Conservation (phyloP, 2,329 filamentous ascomycete genomes). For the Aureobasidium sp. region DNA sequence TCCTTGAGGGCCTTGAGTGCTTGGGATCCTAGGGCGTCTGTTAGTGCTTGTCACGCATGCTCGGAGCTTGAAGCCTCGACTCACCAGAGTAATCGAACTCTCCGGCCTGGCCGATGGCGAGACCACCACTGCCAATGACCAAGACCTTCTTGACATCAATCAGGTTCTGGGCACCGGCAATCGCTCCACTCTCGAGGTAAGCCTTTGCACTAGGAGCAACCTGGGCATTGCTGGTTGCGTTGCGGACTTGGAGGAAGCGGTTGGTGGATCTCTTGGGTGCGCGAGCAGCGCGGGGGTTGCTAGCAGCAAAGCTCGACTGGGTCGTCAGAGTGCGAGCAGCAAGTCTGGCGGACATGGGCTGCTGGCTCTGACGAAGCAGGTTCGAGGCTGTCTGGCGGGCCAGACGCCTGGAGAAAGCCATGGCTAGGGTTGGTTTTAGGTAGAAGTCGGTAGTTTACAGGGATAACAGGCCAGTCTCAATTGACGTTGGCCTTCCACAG, state of each 20-base stretch:
- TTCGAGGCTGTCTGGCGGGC: conserved; percentile 27
- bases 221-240: conserved; percentile 43
- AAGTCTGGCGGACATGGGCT: conserved; percentile 20
- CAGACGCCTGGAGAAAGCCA: conserved; percentile 30
- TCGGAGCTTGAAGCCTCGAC: conserved; percentile 24
- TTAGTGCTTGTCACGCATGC: neutral
- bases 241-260: conserved; percentile 20
- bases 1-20: conserved; percentile 96
- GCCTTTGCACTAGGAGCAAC: conserved; percentile 74
- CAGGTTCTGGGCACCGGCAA: conserved; percentile 67
- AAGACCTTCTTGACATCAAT: conserved; percentile 95
- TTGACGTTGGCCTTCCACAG: conserved; percentile 62
- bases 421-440: conserved; percentile 17
- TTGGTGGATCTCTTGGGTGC: conserved; percentile 14
- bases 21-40: conserved; percentile 64
- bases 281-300: conserved; percentile 1
- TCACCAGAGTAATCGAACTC: conserved; percentile 98
- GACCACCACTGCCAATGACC: conserved; percentile 89
- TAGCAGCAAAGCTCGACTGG: conserved; percentile 18
- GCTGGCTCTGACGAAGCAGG: conserved; percentile 23
- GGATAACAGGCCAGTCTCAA: conserved; percentile 33
- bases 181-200: conserved; percentile 80
- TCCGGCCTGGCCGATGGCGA: conserved; percentile 94
- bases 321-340: conserved; percentile 26
- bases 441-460: conserved; percentile 2